These are phyloP conservation scores for Microdochium paspali DNA, from an alignment of 2,329 filamentous ascomycete genomes.

Conservation along the genomic window DNA sequence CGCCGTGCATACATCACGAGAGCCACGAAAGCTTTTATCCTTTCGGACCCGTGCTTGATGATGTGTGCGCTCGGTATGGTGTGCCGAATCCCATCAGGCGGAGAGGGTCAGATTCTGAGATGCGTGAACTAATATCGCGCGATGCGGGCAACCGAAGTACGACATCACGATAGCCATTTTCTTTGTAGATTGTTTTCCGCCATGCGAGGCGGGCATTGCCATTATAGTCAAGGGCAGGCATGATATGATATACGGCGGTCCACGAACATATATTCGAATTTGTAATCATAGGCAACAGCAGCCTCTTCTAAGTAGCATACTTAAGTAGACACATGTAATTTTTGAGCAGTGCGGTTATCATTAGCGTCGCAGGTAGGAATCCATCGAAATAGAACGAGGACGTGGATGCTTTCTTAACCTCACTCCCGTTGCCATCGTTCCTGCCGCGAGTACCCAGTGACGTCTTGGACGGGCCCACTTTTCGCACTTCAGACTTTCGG, in stretches of 20 bases:
- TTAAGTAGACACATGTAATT: neutral
- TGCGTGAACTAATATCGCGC: slow-evolving; percentile 12
- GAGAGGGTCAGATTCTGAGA: slow-evolving; percentile 15
- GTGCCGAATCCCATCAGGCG: slow-evolving; percentile 15
- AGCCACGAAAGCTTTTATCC: slow-evolving; percentile 57
- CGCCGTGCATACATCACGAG: slow-evolving; percentile 65
- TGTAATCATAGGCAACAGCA: neutral
- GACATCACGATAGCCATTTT: neutral
- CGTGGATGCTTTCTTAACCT: too few relatives aligned
- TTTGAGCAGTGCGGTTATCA: too few relatives aligned
- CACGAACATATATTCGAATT: neutral
- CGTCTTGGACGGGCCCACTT: neutral
- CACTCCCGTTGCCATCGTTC: too few relatives aligned
- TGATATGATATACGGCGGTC: neutral
- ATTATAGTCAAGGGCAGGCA: neutral
- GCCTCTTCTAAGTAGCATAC: neutral
- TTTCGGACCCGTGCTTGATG: slow-evolving; percentile 51
- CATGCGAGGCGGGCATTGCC: neutral
- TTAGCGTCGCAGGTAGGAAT: too few relatives aligned
- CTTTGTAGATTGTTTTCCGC: neutral
- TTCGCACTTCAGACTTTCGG: neutral
- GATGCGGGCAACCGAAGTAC: neutral
- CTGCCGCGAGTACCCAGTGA: neutral
- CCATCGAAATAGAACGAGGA: too few relatives aligned
- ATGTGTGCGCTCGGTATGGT: slow-evolving; percentile 37